phyloP scores from a whole-genome alignment of 164 flowering plant species.

The Magnolia sinica region DNA sequence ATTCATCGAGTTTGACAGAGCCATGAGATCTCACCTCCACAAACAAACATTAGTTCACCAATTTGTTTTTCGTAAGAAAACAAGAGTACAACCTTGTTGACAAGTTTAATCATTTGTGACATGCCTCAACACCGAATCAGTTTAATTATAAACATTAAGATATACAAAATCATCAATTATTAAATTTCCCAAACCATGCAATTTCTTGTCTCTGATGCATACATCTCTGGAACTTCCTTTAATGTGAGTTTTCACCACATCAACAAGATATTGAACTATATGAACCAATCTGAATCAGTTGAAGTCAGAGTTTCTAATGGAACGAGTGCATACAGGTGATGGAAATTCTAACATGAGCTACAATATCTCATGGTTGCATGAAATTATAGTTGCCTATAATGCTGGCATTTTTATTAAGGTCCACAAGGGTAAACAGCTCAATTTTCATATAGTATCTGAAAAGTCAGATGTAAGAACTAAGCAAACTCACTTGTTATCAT shows the following conservation, averaged over 20 bases:
- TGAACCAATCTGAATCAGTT: neutral
- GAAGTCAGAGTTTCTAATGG: neutral
- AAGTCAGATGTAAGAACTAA: neutral
- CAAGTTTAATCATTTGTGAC: neutral
- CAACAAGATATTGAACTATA: neutral
- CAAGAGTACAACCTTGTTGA: neutral
- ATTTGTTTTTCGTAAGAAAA: neutral
- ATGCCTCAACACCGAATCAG: neutral
- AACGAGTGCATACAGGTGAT: too few species aligned
- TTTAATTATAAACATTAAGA: too few species aligned
- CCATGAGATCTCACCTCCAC: neutral
- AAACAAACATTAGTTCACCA: neutral
- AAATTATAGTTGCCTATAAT: neutral
- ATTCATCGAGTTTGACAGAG: neutral
- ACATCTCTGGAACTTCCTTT: neutral
- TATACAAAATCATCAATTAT: too few species aligned
- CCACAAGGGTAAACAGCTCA: neutral
- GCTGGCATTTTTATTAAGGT: neutral
- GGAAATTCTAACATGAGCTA: too few species aligned
- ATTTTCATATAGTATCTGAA: neutral
- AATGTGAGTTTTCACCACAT: neutral
- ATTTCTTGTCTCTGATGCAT: too few species aligned
- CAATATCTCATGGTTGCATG: neutral
- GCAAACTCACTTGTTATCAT: conserved; percentile 83
- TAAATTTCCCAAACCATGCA: neutral